Conservation (phyloP, 176 grass and related monocot species). For the Echinochloa phyllopogon region DNA sequence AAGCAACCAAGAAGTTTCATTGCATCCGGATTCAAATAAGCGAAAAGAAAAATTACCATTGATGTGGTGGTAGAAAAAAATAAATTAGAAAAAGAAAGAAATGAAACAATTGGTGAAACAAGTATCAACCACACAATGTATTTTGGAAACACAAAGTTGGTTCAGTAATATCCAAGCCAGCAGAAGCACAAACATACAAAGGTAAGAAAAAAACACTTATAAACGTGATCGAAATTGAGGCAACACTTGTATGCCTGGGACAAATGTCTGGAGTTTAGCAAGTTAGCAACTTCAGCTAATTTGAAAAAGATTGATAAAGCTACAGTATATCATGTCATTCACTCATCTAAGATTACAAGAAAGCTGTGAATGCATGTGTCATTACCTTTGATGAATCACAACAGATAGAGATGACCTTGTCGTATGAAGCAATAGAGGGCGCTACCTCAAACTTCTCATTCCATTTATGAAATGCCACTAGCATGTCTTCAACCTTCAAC, state of each 20-base stretch:
- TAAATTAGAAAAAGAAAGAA: slow-evolving; percentile 10
- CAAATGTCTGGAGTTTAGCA: neutral
- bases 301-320: neutral
- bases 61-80: slow-evolving; percentile 20
- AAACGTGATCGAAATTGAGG: slow-evolving; percentile 4
- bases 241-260: slow-evolving; percentile 20
- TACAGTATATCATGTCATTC: slow-evolving; percentile 14
- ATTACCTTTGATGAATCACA: slow-evolving; percentile 73
- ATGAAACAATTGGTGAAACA: slow-evolving; percentile 28
- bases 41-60: slow-evolving; percentile 9
- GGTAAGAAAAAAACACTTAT: neutral
- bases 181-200: slow-evolving; percentile 4
- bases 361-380: slow-evolving; percentile 15
- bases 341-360: slow-evolving; percentile 14
- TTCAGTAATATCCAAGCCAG: slow-evolving; percentile 17
- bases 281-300: neutral
- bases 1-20: neutral
- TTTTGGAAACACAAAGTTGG: neutral
- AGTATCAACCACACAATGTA: neutral
- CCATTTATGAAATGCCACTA: slow-evolving; percentile 61
- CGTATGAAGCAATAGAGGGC: slow-evolving; percentile 60
- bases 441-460: slow-evolving; percentile 70
- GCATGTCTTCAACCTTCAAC: slow-evolving; percentile 82
- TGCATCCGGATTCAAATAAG: slow-evolving; percentile 25
- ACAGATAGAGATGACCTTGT: slow-evolving; percentile 67